Base-by-base conservation (phyloP, 306 rosid species). In the Sophora flavescens region DNA sequence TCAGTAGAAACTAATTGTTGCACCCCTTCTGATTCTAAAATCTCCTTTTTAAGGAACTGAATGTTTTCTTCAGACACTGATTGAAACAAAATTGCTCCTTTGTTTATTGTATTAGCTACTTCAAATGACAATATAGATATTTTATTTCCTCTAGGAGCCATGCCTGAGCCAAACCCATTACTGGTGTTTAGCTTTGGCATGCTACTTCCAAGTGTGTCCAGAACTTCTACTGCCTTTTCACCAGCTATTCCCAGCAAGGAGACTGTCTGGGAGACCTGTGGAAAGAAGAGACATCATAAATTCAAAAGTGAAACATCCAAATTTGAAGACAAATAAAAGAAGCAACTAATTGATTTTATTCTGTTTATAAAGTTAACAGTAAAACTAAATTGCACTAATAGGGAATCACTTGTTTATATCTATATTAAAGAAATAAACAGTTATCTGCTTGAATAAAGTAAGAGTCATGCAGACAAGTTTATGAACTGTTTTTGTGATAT, bases 101-200 rank as follows among this genome's bases (percentile, higher is more conserved):
- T 96, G 78, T 80, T 83, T 63, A 96, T 86, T 41, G 98, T 92
- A 13, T 93, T 96, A 8, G 99, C 99, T 42, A 96, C 94, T 88
- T 96, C 99, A 86, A 93, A 96, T n/a, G 98, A 91, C 69, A 96
- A 63, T 41, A 96, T 91, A 47, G 93, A 88, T 59, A 91, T 88
- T 45, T 73, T 90, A 67, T 75, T 77, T 58, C 90, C 85, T 73
- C 82, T 86, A 26, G 88, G 78, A 80, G 86, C 84, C 47, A 72
- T 60, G 66, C 85, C 82, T 61, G 86, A 26, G 48, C 26, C 66
- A 82, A 90, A 83, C 6, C 88, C 91, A 11, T 74, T 58, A 44
- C 83, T 66, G 68, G 76, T 53, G 60, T 83, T 87, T 53, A 88
- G 79, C 80, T 77, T 90, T 4, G 93, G 84, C 77, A 90, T 75